These are phyloP conservation scores for Parmelia sp. DNA, from an alignment of 495 filamentous ascomycete genomes.

Conservation along the genomic window DNA sequence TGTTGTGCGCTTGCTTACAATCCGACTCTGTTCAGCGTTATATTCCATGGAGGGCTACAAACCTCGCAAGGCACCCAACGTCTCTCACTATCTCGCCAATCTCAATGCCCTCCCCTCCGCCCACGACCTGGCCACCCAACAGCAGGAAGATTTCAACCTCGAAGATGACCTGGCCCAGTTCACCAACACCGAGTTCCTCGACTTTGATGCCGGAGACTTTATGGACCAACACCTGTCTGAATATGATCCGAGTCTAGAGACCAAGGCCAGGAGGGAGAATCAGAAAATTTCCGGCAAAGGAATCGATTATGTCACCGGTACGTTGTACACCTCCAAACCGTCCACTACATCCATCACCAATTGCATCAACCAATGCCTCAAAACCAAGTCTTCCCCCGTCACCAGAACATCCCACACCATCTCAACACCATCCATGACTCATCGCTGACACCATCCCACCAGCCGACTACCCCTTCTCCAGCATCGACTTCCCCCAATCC, in stretches of 20 bases:
- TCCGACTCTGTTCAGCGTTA: not conserved
- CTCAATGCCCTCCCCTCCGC: slow-evolving; percentile 70
- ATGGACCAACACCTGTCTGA: not conserved
- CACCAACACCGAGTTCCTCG: slow-evolving; percentile 90
- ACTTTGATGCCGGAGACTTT: slow-evolving; percentile 59
- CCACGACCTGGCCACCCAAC: slow-evolving; percentile 56
- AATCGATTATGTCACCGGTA: slow-evolving; percentile 23
- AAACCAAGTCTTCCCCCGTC: not conserved
- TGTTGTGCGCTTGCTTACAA: too few relatives aligned
- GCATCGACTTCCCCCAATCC: slow-evolving; percentile 13
- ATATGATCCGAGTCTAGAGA: slow-evolving; percentile 3
- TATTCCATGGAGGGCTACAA: slow-evolving; percentile 59
- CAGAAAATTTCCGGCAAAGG: not conserved
- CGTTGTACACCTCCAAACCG: not conserved
- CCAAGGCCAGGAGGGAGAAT: slow-evolving; percentile 10
- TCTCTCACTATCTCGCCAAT: slow-evolving; percentile 81
- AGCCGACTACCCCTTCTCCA: slow-evolving; percentile 17
- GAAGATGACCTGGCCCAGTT: slow-evolving; percentile 80
- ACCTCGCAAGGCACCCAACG: slow-evolving; percentile 68
- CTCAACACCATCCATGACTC: not conserved
- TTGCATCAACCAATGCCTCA: not conserved
- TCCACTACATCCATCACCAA: too few relatives aligned
- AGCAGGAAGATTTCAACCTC: slow-evolving; percentile 52
- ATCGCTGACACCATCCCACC: not conserved
- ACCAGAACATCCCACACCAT: too few relatives aligned